phyloP scores from a whole-genome alignment of 306 rosid species.

The Rosa rugosa region DNA sequence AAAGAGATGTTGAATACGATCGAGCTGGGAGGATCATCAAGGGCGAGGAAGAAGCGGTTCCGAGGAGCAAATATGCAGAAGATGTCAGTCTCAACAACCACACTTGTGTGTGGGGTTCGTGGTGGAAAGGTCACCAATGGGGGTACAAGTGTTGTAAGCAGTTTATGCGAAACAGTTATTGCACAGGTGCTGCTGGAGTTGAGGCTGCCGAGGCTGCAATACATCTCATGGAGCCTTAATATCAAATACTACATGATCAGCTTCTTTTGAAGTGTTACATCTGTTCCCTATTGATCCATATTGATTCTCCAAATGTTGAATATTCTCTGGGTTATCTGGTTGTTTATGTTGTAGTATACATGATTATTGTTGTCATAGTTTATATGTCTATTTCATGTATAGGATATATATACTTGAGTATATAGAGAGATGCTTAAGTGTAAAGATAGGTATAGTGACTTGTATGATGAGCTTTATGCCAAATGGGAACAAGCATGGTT shows the following conservation, averaged over 20 bases:
- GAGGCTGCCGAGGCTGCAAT: background rate
- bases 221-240: background rate
- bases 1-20: background rate
- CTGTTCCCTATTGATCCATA: too few relatives aligned
- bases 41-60: background rate
- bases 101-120: slow-evolving; percentile 17
- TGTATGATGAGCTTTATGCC: too few relatives aligned
- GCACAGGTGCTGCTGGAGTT: slow-evolving; percentile 5
- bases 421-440: too few relatives aligned
- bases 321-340: too few relatives aligned
- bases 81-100: background rate
- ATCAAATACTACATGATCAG: background rate
- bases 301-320: too few relatives aligned
- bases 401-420: too few relatives aligned
- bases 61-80: slow-evolving; percentile 3
- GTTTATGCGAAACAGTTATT: background rate
- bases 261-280: background rate
- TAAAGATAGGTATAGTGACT: too few relatives aligned
- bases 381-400: too few relatives aligned
- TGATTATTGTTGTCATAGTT: too few relatives aligned
- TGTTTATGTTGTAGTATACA: too few relatives aligned
- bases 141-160: slow-evolving; percentile 4
- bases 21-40: background rate
- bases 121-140: background rate
- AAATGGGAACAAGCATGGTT: too few relatives aligned